Base-by-base conservation (phyloP, 441 rosid genomes). In the Populus trichocarpa region DNA sequence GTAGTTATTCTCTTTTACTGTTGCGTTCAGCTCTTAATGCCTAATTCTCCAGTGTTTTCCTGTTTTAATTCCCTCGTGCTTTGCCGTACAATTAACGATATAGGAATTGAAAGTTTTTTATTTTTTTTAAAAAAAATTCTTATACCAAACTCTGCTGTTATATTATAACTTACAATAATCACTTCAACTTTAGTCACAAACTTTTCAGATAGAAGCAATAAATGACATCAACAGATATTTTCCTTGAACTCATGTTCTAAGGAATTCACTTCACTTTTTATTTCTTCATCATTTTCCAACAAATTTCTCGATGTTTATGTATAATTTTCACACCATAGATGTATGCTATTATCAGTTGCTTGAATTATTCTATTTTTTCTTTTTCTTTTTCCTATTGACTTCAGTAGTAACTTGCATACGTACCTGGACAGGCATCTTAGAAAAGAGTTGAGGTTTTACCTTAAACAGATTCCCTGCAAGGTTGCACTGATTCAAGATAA, bases 381-480 rank as follows among this genome's bases (percentile, higher is more conserved):
- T 65, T 57, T 72, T 67, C 22, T 2, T 7, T 38, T 9, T 38
- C 42, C 42, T 8, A 38, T 69, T 50, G 28, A 65, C 67, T 16
- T 68, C 26, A 20, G 10, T 18, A 7, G 30, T 74, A 50, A 28
- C 65, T 46, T 35, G 67, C 12, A 20, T 69, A 25, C 25, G 25
- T 25, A 75, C 67, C 30, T 78, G 71, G 23, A 66, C 87, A 90
- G 94, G 90, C 88, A 89, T 75, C 78, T 90, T 2, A 83, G 90
- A 74, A 80, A 82, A 76, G 91, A 89, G 66, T 64, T 86, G 79
- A 85, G 59, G 83, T 85, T 80, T 66, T 89, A 89, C 82, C 53
- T 50, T 16, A 86, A 82, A 73, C 90, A 86, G 59, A 83, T 89
- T 82, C 90, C 90, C 5, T 86, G 88, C 82, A 90, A 88, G 67